These are phyloP conservation scores for Trametes punicea DNA, from an alignment of 768 basidiomycete species.

Conservation along the genomic window DNA sequence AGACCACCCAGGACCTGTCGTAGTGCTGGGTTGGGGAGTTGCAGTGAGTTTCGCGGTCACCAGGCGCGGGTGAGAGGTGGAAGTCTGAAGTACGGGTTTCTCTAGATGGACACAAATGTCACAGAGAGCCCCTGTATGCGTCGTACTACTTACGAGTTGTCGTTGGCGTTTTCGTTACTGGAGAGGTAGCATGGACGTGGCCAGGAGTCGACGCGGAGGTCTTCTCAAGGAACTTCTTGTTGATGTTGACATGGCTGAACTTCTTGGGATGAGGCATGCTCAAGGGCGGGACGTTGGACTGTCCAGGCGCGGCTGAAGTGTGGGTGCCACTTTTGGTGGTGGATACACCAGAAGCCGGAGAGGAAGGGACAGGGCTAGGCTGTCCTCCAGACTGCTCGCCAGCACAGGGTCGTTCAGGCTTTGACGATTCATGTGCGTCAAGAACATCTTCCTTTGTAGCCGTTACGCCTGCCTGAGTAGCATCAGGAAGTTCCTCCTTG, in stretches of 20 bases:
- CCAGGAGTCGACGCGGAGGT: slow-evolving; percentile 56
- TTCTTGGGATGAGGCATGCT: slow-evolving; percentile 66
- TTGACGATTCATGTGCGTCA: not conserved
- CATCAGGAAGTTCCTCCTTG: slow-evolving; percentile 20
- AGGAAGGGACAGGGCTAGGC: slow-evolving; percentile 23
- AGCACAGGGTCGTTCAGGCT: not conserved
- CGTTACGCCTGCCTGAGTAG: slow-evolving; percentile 1
- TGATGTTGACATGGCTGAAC: slow-evolving; percentile 88
- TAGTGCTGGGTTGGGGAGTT: slow-evolving; percentile 51
- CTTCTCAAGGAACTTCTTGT: slow-evolving; percentile 96
- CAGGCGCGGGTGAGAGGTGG: slow-evolving; percentile 70
- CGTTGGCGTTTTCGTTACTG: slow-evolving; percentile 48
- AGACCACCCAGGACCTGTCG: slow-evolving; percentile 71
- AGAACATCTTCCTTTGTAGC: slow-evolving; percentile 4
- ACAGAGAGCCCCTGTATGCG: not conserved
- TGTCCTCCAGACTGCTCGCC: slow-evolving; percentile 13
- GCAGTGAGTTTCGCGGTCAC: slow-evolving; percentile 87
- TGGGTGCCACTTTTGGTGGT: slow-evolving; percentile 15
- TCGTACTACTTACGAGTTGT: slow-evolving; percentile 46
- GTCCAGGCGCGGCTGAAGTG: slow-evolving; percentile 15
- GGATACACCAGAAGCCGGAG: slow-evolving; percentile 17
- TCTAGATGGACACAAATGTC: slow-evolving; percentile 35
- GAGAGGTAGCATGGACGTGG: slow-evolving; percentile 41
- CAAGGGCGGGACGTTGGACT: slow-evolving; percentile 16
- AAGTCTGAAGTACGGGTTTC: slow-evolving; percentile 52